A percentile compares a stretch with the other conserved stretches of the same genome.
Evolutionary conservation across 2,329 filamentous ascomycete genomes (phyloP).

Genomic region (Sclerotinia sclerotiorum): DNA sequence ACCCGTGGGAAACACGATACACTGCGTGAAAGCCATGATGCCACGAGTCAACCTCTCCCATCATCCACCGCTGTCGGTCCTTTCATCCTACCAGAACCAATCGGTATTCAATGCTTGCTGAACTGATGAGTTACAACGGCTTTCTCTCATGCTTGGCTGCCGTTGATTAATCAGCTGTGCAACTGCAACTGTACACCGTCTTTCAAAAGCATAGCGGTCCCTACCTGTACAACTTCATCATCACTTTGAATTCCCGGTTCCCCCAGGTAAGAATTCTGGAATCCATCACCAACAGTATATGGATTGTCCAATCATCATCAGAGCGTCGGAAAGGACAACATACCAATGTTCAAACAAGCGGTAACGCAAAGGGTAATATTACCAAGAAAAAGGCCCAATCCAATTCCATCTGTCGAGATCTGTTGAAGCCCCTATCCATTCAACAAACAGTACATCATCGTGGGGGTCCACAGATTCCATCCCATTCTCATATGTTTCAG

Average conservation of each 20-base stretch:
- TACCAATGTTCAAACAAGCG: conserved; percentile 16
- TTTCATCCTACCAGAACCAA: conserved; percentile 3
- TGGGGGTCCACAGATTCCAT: conserved; percentile 18
- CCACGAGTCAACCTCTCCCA: conserved; percentile 9
- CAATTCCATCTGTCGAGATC: conserved; percentile 10
- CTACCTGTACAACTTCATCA: conserved; percentile 14
- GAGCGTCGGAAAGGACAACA: not conserved
- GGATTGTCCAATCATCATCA: not conserved
- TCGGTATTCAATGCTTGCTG: conserved; percentile 3
- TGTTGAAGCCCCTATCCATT: conserved; percentile 21
- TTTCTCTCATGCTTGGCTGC: conserved; percentile 20
- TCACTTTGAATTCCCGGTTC: conserved; percentile 14
- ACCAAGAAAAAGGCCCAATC: not conserved
- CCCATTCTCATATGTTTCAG: conserved; percentile 20
- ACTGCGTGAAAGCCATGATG: conserved; percentile 24
- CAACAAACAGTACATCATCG: conserved; percentile 14
- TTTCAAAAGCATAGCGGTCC: conserved; percentile 4
- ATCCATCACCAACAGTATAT: not conserved
- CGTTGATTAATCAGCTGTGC: conserved; percentile 21
- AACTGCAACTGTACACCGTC: conserved; percentile 14
- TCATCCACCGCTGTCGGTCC: conserved; percentile 18
- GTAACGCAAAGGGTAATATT: conserved; percentile 18
- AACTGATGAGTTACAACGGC: conserved; percentile 17
- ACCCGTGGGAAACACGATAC: conserved; percentile 19
- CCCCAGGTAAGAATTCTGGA: not conserved